Evolutionary conservation across 164 flowering plant species (phyloP), one percentile per base, ranked within the genome.

Genomic region (Euptelea pleiosperma): DNA sequence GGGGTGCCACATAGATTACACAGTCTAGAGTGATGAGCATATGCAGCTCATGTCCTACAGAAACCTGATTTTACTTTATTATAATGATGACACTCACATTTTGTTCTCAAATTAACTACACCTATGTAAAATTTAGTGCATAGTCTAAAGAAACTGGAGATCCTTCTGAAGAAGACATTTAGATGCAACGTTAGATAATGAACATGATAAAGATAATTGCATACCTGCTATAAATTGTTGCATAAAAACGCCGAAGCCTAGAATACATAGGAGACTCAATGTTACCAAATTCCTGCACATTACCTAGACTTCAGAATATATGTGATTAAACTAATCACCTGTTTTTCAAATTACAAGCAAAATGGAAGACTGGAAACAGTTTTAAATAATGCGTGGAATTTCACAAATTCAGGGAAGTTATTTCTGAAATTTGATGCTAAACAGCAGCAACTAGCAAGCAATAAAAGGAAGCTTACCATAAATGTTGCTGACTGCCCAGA

Each of bases 261-360:
- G 96, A 80, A 57, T 83, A 73, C 82, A 87, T 78, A 3, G 96
- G 96, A 47, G 96, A 69, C 66, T 92, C 97, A 14, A 87, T 76
- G 73, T 87, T 89, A 29, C 98, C 96, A 70, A 89, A 92, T 71
- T 92, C 98, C 98, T 92, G 82, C 73, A 73, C 8, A 52, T 43
- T 22, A 64, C 11, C 47, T 58, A 41, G 14, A 55, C 43, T 34
- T 55, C 26, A 49, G 22, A 52, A 30, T n/a, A n/a, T n/a, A n/a
- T n/a, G n/a, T n/a, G n/a, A n/a, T n/a, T n/a, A n/a, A n/a, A n/a
- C n/a, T n/a, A n/a, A n/a, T n/a, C n/a, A n/a, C n/a, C n/a, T n/a
- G n/a, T n/a, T n/a, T n/a, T n/a, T n/a, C n/a, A n/a, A n/a, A n/a
- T n/a, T n/a, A n/a, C 40, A 45, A 21, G 8, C 33, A 28, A 12